Evolutionary conservation across 768 basidiomycete species (phyloP).

Genomic region (Boletus tylopilopsis): DNA sequence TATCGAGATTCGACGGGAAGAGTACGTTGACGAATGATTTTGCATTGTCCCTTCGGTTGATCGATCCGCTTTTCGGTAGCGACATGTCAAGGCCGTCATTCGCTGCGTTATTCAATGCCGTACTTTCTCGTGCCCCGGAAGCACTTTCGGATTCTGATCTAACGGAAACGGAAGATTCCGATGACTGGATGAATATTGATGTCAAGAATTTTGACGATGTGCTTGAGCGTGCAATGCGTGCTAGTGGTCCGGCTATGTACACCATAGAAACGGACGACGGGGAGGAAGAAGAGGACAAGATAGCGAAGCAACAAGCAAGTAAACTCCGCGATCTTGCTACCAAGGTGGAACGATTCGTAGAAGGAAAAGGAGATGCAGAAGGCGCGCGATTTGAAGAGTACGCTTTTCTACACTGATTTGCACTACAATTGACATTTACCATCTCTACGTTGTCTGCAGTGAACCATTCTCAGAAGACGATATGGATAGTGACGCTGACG

Average conservation of each 20-base stretch:
- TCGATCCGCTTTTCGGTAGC: conserved; percentile 27
- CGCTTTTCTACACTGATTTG: conserved; percentile 27
- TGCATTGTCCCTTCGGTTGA: conserved; percentile 1
- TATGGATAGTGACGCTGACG: conserved; percentile 13
- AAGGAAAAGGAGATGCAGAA: conserved; percentile 83
- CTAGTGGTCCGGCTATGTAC: conserved; percentile 20
- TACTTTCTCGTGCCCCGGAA: conserved; percentile 44
- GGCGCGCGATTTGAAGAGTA: conserved; percentile 93
- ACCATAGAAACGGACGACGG: conserved; percentile 49
- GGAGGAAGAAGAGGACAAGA: conserved; percentile 34
- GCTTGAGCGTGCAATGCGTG: conserved; percentile 43
- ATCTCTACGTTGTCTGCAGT: conserved; percentile 32
- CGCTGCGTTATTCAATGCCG: conserved; percentile 63
- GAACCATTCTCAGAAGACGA: conserved; percentile 63
- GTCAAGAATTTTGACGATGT: conserved; percentile 71
- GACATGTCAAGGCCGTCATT: conserved; percentile 71
- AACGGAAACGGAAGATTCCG: conserved; percentile 57
- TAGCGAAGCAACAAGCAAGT: conserved; percentile 63
- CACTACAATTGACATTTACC: neutral
- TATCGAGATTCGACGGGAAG: conserved; percentile 53
- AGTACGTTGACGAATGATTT: conserved; percentile 47
- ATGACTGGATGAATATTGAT: conserved; percentile 85
- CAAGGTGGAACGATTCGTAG: conserved; percentile 87
- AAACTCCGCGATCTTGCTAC: conserved; percentile 73
- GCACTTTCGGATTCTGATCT: conserved; percentile 14